Base-by-base conservation (phyloP, 768 basidiomycete species). In the Trichaptum fuscoviolaceum region DNA sequence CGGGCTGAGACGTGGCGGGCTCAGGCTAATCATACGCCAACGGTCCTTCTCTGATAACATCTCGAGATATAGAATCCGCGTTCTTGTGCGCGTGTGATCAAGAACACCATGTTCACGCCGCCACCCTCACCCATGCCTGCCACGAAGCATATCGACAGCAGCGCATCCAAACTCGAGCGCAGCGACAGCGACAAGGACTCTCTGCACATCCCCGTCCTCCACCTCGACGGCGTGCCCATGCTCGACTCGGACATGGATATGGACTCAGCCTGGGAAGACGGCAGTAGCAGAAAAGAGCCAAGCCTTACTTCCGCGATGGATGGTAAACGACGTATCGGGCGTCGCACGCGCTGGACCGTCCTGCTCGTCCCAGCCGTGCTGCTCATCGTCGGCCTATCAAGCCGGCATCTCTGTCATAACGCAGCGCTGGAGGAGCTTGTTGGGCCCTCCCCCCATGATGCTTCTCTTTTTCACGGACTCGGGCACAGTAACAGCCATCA, bases 361-460 rank as follows among this genome's bases (percentile, higher is more conserved):
- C 64, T 90, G 57, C 68, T 87, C 35, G 78, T 89, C 1, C 90
- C 90, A 1, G 69, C 87, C 10, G 69, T 79, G 7, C 80, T 92
- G 63, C 72, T 88, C 52, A 65, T 87, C 58, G 79, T 90, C 67
- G 84, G 86, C 12, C 71, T 78, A 2, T 83, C 81, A 15, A 83
- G 84, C 18, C 84, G 78, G n/a, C 87, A 80, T 73, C 58, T 82
- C 66, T 73, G 81, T 10, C 86, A 83, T 70, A 83, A 82, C 35
- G 77, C 75, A 58, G 75, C 78, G 34, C 77, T 85, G 68, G 82
- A 84, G 71, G 70, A 79, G 35, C 72, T 82, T 57, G 67, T 69
- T 64, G 60, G 69, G 66, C 64, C 72, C 72, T 23, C 73, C 77
- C 23, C 85, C 84, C 70, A 78, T 36, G n/a, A 34, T 23, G 26